phyloP scores from a whole-genome alignment of 202 grass and related monocot genomes.

The Bolboschoenoplectus hybrid region DNA sequence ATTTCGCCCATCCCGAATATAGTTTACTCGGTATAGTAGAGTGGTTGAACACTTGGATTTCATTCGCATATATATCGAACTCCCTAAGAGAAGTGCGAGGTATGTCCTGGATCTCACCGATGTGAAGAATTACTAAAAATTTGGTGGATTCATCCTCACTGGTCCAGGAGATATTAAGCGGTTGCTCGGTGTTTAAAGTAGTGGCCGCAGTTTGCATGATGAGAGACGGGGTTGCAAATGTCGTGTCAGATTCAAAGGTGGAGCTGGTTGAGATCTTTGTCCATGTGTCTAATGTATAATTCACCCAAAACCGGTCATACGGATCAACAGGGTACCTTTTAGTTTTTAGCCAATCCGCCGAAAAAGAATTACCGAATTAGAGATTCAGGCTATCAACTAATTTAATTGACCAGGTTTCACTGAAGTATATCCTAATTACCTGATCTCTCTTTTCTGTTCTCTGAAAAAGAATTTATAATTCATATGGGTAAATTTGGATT shows the following conservation, averaged over 20 bases:
- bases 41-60: background rate
- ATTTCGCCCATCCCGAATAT: background rate
- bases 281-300: background rate
- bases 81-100: slow-evolving; percentile 12
- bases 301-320: slow-evolving; percentile 35
- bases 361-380: too few species aligned
- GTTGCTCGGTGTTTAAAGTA: background rate
- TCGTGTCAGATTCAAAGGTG: background rate
- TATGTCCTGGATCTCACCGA: background rate
- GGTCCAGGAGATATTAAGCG: slow-evolving; percentile 18
- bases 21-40: background rate
- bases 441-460: too few species aligned
- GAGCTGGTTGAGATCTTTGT: background rate
- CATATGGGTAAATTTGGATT: too few species aligned
- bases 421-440: too few species aligned
- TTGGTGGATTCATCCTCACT: background rate
- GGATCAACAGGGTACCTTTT: slow-evolving; percentile 44
- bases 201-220: slow-evolving; percentile 17
- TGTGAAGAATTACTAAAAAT: slow-evolving; percentile 12
- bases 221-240: background rate
- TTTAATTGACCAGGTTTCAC: too few species aligned
- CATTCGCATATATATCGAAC: slow-evolving; percentile 41
- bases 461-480: too few species aligned
- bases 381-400: too few species aligned
- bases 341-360: background rate